These are phyloP conservation scores for Holtermannia corniformis DNA, from an alignment of 768 basidiomycete genomes.

Conservation along the genomic window DNA sequence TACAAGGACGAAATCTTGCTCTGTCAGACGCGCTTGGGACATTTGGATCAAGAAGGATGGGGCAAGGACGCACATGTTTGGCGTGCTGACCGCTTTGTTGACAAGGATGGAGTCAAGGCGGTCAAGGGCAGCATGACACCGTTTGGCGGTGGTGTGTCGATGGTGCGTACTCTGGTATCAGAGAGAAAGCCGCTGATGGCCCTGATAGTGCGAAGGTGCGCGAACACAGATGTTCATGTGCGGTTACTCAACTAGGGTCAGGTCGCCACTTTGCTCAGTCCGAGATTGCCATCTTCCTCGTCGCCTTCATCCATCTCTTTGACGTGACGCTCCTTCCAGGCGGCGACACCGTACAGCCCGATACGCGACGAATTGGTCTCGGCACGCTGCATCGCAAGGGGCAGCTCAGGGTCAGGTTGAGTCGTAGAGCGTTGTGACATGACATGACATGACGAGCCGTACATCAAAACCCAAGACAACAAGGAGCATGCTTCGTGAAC, in stretches of 20 bases:
- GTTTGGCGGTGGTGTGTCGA: slow-evolving; percentile 24
- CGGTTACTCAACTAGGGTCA: neutral
- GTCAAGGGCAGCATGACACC: slow-evolving; percentile 15
- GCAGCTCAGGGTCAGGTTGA: slow-evolving; percentile 6
- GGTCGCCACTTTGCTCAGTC: slow-evolving; percentile 23
- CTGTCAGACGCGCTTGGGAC: slow-evolving; percentile 9
- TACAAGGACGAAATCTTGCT: slow-evolving; percentile 13
- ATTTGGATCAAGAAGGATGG: slow-evolving; percentile 9
- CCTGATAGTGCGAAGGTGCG: slow-evolving; percentile 14
- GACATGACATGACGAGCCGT: neutral
- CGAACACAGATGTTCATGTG: neutral
- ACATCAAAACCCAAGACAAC: too few relatives aligned
- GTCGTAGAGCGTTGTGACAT: neutral
- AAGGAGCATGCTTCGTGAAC: too few relatives aligned
- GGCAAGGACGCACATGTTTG: slow-evolving; percentile 10
- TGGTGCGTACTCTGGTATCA: slow-evolving; percentile 6
- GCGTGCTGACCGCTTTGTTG: slow-evolving; percentile 11
- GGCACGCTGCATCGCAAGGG: slow-evolving; percentile 16
- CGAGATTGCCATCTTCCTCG: slow-evolving; percentile 20
- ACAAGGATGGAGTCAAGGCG: neutral
- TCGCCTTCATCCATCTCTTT: slow-evolving; percentile 7
- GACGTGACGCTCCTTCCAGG: slow-evolving; percentile 6
- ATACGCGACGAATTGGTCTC: slow-evolving; percentile 11
- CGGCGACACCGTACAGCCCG: slow-evolving; percentile 8
- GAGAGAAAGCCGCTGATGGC: neutral